phyloP scores from a whole-genome alignment of 345 rosid species.

The Trapa bicornis region DNA sequence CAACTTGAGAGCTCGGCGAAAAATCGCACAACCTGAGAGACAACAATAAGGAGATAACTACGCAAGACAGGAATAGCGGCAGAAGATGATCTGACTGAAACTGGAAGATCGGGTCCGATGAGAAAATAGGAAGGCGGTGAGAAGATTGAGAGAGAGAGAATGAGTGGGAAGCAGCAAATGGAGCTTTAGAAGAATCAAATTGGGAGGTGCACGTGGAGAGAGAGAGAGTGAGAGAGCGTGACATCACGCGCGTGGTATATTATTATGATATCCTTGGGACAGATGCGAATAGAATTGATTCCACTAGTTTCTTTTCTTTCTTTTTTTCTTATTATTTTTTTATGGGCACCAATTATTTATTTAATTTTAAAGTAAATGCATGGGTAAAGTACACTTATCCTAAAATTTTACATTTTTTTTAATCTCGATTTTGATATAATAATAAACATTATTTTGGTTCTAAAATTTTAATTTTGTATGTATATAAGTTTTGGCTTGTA shows the following conservation, averaged over 20 bases:
- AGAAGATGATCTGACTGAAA: not conserved
- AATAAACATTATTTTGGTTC: too few relatives aligned
- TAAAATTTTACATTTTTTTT: too few relatives aligned
- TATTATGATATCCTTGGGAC: too few relatives aligned
- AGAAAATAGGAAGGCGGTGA: slow-evolving; percentile 1
- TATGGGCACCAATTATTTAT: too few relatives aligned
- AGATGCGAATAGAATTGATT: not conserved
- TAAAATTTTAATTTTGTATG: too few relatives aligned
- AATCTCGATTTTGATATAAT: too few relatives aligned
- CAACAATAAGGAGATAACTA: not conserved
- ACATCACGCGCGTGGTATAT: not conserved
- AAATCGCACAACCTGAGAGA: not conserved
- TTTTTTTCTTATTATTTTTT: too few relatives aligned
- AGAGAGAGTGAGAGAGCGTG: not conserved
- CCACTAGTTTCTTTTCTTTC: too few relatives aligned
- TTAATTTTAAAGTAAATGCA: too few relatives aligned
- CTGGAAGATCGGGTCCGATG: not conserved
- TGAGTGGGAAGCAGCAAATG: not conserved
- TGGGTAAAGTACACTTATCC: too few relatives aligned
- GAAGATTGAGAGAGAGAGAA: not conserved
- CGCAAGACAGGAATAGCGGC: not conserved
- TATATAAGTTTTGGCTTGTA: too few relatives aligned
- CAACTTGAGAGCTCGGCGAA: not conserved
- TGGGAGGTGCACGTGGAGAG: slow-evolving; percentile 8
- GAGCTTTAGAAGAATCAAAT: not conserved